Conservation (phyloP, 73 alveolate genomes). For the Tetrahymena elliotti region DNA sequence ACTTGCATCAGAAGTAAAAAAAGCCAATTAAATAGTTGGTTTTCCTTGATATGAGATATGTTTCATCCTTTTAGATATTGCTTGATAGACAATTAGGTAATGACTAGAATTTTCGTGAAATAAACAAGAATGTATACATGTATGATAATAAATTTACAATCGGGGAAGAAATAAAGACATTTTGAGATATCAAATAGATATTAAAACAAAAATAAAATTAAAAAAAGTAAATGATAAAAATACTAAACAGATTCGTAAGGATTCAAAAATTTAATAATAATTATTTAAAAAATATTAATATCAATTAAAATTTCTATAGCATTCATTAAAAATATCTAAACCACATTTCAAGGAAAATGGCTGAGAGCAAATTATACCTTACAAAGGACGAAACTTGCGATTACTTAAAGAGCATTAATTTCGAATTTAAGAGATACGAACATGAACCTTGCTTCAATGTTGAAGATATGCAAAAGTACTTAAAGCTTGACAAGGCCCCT, state of each 20-base stretch:
- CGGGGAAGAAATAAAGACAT: background rate
- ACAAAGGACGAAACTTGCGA: background rate
- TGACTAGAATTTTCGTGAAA: background rate
- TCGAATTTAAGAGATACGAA: background rate
- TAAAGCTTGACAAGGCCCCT: conserved; percentile 4
- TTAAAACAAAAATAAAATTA: background rate
- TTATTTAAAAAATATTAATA: background rate
- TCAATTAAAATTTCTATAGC: background rate
- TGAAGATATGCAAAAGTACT: background rate
- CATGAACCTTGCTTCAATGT: background rate
- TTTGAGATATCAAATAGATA: background rate
- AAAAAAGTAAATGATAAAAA: background rate
- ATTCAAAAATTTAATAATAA: background rate
- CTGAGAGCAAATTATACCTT: background rate
- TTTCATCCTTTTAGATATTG: background rate
- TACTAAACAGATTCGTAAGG: background rate
- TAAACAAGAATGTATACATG: background rate
- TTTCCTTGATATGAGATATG: no score
- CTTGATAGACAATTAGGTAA: no score
- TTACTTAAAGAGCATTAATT: background rate
- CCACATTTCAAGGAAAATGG: background rate
- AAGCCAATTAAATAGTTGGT: no score
- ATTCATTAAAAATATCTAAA: background rate
- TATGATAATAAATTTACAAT: no score
- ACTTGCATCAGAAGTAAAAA: no score